These are phyloP conservation scores for Solanum ahanhuiri DNA, from an alignment of 257 asterid genomes.

Conservation along the genomic window DNA sequence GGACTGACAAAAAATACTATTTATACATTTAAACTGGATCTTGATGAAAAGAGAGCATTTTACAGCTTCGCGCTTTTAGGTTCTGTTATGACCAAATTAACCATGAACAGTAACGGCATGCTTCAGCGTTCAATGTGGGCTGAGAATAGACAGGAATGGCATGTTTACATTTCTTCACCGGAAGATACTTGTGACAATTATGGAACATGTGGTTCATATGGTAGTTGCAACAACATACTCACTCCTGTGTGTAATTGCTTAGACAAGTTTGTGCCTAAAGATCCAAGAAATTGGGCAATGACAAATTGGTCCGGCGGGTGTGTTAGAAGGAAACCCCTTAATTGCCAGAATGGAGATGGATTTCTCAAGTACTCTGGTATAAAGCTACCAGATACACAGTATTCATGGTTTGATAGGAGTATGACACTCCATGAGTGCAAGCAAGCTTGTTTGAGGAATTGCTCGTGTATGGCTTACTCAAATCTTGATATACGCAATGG, in stretches of 20 bases:
- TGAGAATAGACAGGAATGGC: conserved; percentile 11
- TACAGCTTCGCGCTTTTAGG: not conserved
- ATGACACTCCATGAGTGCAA: conserved; percentile 13
- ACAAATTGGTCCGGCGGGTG: conserved; percentile 22
- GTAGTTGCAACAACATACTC: conserved; percentile 10
- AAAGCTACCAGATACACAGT: conserved; percentile 18
- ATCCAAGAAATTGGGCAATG: conserved; percentile 11
- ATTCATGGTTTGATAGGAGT: conserved; percentile 10
- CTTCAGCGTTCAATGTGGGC: conserved; percentile 9
- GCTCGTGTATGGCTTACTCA: conserved; percentile 26
- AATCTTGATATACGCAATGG: conserved; percentile 7
- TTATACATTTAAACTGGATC: not conserved
- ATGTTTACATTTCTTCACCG: conserved; percentile 1
- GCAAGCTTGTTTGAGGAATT: conserved; percentile 15
- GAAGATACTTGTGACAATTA: conserved; percentile 21
- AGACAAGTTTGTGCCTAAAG: conserved; percentile 15
- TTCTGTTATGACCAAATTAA: conserved; percentile 11
- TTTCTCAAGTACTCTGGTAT: conserved; percentile 10
- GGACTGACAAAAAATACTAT: not conserved
- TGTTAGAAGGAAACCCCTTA: conserved; percentile 9
- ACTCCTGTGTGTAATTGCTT: conserved; percentile 22
- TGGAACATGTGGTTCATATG: conserved; percentile 18
- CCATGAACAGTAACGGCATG: not conserved
- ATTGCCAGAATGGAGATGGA: conserved; percentile 12
- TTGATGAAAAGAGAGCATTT: not conserved